Percentiles rank a stretch among this genome's conserved stretches.
Evolutionary conservation across 1,139 yeast genomes (phyloP).

Genomic region (Waltiozyma sp.): DNA sequence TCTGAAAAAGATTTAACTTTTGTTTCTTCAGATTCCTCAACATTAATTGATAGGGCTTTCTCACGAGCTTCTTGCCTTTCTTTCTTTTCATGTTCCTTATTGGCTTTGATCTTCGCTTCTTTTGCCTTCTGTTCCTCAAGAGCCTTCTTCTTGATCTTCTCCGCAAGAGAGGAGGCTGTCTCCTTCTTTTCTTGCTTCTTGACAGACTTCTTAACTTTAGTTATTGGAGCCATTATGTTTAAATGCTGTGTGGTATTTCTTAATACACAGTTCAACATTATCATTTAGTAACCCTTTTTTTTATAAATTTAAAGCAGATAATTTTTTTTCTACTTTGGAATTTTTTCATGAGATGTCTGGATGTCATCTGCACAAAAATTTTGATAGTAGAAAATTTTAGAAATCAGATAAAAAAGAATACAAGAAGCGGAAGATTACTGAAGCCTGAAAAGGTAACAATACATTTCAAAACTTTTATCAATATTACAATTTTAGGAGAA

Average conservation of each 20-base stretch:
- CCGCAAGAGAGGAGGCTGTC: constrained; percentile 23
- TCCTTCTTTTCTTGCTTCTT: constrained; percentile 17
- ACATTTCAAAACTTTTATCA: too few relatives aligned
- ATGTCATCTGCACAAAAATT: constrained; percentile 13
- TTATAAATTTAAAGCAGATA: too few relatives aligned
- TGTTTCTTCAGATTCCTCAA: constrained; percentile 4
- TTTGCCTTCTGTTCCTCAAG: constrained; percentile 19
- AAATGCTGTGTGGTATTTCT: background rate
- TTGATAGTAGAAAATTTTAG: constrained; percentile 8
- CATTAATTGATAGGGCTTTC: constrained; percentile 1
- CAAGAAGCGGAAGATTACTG: too few relatives aligned
- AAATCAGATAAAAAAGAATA: background rate
- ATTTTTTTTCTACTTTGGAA: background rate
- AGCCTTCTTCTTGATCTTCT: constrained; percentile 46
- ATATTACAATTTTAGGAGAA: background rate
- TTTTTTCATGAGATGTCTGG: constrained; percentile 13
- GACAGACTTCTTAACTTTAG: constrained; percentile 11
- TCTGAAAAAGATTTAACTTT: constrained; percentile 29
- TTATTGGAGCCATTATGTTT: constrained; percentile 2
- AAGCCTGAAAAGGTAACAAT: too few relatives aligned
- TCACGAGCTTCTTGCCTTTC: constrained; percentile 1
- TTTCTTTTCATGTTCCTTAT: constrained; percentile 5
- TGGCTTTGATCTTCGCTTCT: constrained; percentile 1
- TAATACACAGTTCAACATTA: background rate
- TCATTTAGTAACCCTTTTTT: too few relatives aligned